phyloP scores from a whole-genome alignment of 768 basidiomycete species.

The Kwoniella sp. region DNA sequence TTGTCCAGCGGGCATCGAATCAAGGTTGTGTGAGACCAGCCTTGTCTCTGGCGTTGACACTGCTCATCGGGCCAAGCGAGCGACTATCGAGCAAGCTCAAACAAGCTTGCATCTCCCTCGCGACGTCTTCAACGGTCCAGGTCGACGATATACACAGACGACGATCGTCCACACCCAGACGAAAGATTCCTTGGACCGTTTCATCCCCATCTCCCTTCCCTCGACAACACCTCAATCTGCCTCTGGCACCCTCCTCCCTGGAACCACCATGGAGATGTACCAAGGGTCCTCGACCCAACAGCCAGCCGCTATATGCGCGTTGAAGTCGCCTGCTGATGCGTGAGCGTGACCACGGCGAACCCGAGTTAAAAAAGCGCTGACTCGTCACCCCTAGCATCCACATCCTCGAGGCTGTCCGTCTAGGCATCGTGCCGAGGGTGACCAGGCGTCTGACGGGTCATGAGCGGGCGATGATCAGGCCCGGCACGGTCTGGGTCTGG shows the following conservation, averaged over 20 bases:
- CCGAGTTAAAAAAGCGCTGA: neutral
- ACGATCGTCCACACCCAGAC: too few relatives aligned
- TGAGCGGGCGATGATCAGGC: constrained; percentile 39
- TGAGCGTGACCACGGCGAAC: constrained; percentile 19
- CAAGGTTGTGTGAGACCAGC: too few relatives aligned
- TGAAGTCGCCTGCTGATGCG: constrained; percentile 45
- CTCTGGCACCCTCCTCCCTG: too few relatives aligned
- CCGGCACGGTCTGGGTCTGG: constrained; percentile 48
- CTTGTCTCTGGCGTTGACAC: too few relatives aligned
- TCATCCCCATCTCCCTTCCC: neutral
- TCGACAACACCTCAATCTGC: neutral
- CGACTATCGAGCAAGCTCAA: too few relatives aligned
- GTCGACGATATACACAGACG: too few relatives aligned
- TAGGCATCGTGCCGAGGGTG: constrained; percentile 41
- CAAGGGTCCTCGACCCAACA: constrained; percentile 38
- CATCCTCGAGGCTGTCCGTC: constrained; percentile 44
- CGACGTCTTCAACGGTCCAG: too few relatives aligned
- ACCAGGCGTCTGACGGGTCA: constrained; percentile 46
- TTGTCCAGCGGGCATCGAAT: too few relatives aligned
- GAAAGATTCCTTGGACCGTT: too few relatives aligned
- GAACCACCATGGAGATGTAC: constrained; percentile 15
- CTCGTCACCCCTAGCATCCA: constrained; percentile 24
- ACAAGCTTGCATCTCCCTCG: neutral
- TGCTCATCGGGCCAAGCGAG: too few relatives aligned
- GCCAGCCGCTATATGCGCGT: constrained; percentile 42